Evolutionary conservation across 139 green algal species (phyloP).

Genomic region (Volvox africanus): DNA sequence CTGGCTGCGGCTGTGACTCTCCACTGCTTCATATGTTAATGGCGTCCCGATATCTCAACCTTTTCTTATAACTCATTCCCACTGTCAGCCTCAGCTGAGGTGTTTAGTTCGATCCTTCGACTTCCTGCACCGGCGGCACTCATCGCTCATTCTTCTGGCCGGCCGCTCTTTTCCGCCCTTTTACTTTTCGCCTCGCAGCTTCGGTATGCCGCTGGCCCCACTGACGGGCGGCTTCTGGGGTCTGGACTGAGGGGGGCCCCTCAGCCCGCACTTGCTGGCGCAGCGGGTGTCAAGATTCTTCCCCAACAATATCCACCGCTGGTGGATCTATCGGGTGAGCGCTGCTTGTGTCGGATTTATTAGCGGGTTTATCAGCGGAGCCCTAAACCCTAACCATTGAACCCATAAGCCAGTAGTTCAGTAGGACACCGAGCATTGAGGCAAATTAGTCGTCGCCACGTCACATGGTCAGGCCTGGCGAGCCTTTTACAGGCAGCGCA

Average conservation of each 20-base stretch:
- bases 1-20: neutral
- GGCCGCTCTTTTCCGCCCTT: too few species aligned
- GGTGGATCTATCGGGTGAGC: constrained; percentile 68
- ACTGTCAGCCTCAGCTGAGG: neutral
- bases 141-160: neutral
- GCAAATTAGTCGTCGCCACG: too few species aligned
- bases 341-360: neutral
- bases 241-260: constrained; percentile 25
- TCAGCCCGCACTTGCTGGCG: constrained; percentile 47
- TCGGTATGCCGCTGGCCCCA: constrained; percentile 1
- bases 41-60: too few species aligned
- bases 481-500: too few species aligned
- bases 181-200: neutral
- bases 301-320: constrained; percentile 61
- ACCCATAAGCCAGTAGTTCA: neutral
- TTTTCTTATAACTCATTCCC: neutral
- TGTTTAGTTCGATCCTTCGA: neutral
- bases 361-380: neutral
- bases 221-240: neutral
- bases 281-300: constrained; percentile 59
- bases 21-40: too few species aligned
- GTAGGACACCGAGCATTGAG: too few species aligned
- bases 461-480: too few species aligned
- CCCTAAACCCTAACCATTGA: neutral
- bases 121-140: neutral